Evolutionary conservation across 1,139 yeast genomes (phyloP), one percentile per base, ranked within the genome.

Genomic region (Taiozyma onychis): DNA sequence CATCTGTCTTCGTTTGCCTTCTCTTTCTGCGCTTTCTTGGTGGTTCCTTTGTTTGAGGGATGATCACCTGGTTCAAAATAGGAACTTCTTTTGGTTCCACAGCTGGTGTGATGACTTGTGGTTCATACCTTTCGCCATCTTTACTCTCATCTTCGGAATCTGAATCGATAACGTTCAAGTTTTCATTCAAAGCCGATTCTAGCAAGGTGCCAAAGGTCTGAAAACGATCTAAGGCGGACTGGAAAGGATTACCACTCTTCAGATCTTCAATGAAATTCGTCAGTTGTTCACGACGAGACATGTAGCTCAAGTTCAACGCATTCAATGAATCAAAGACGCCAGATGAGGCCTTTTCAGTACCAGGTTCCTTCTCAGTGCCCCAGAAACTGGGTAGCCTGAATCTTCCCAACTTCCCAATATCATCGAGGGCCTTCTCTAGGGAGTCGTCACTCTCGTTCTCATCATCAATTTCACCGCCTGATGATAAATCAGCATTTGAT

Each of bases 151-250:
- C 67, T 44, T 76, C 81, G 16, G 51, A 48, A 7, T 75, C 77
- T 0, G 85, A 83, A 39, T 58, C 65, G 16, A 64, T 63, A 44
- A 56, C 57, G 44, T 60, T 61, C 39, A 66, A 63, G 1, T 66
- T 60, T 35, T 59, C 60, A 39, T 59, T 56, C 4, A 61, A 50
- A 7, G 60, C 57, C 21, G 58, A 55, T 42, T 63, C 67, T 42
- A 64, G 51, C 6, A 63, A 39, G 1, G 64, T 62, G 21, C 82
- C 74, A 47, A 81, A 65, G 0, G 83, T 81, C 59, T 78, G 83
- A 44, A 84, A 71, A 41, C 85, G 63, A 43, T 80, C 85, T 21
- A 80, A 66, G 1, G 85, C 84, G 11, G 78, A 70, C 26, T 74
- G 70, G 22, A 81, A 67, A 11, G 81, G 76, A 41, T 77, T 68